Conservation (phyloP, 1,139 yeast species). For the Geotrichum candidum region DNA sequence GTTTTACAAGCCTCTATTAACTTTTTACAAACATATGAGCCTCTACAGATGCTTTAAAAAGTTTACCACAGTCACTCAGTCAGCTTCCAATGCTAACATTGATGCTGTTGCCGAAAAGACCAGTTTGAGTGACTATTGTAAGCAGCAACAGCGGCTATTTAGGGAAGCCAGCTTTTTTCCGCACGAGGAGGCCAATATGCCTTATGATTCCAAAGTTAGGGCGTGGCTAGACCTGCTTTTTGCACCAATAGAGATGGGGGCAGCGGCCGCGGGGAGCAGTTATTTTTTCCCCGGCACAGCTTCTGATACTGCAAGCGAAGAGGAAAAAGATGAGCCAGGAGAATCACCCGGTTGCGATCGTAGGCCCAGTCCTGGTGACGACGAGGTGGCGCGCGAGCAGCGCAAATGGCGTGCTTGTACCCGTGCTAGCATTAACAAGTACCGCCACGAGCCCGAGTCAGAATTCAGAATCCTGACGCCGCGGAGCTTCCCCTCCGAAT, state of each 20-base stretch:
- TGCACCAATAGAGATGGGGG: conserved; percentile 2
- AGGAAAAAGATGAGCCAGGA: not conserved
- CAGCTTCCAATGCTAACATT: not conserved
- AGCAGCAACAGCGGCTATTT: not conserved
- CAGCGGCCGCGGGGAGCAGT: not conserved
- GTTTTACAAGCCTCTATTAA: not conserved
- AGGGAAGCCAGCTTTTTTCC: conserved; percentile 18
- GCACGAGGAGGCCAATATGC: conserved; percentile 24
- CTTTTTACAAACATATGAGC: not conserved
- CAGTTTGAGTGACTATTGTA: not conserved
- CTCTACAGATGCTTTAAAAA: not conserved
- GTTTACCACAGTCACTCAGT: not conserved
- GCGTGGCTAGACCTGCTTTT: conserved; percentile 21
- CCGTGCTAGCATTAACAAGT: conserved; percentile 15
- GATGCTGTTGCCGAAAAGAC: not conserved
- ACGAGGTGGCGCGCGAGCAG: conserved; percentile 20
- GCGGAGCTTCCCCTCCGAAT: conserved; percentile 1
- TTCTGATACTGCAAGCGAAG: conserved; percentile 15
- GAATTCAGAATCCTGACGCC: not conserved
- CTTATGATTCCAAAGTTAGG: conserved; percentile 22
- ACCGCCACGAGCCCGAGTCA: conserved; percentile 22
- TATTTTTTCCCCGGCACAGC: conserved; percentile 17
- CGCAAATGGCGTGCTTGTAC: conserved; percentile 19
- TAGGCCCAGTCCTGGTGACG: not conserved
- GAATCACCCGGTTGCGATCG: not conserved